Evolutionary conservation across 306 rosid genomes (phyloP), one percentile per base, ranked within the genome.

Genomic region (Malus sylvestris): DNA sequence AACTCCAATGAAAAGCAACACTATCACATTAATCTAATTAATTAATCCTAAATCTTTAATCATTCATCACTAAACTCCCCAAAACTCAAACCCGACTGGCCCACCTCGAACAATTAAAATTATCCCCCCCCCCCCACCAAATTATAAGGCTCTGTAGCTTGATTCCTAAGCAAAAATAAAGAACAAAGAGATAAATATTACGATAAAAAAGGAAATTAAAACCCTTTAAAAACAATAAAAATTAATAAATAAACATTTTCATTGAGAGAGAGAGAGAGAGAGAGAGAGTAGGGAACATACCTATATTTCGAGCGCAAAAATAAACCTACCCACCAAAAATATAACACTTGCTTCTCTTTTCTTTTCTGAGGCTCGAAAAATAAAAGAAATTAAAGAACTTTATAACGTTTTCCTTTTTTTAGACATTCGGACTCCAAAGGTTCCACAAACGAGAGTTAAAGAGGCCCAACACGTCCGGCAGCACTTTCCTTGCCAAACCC

Each of bases 341-440:
- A 78, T 51, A 58, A 68, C 42, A 76, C 76, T 46, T 2, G 22
- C 20, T 10, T 35, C 18, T 35, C 38, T 76, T 59, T 27, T n/a
- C 49, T 22, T 55, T 61, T 16, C 51, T 35, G 59, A 63, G 51
- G 82, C 73, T 76, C 80, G 74, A 81, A 70, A 78, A 66, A 71
- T 75, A 12, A 62, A 70, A 76, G 64, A 67, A 35, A 71, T 25
- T 15, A 35, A 73, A 61, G 66, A 58, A 73, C 5, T 74, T 8
- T 44, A 10, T 22, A 12, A 15, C 6, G 11, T 57, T 15, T 32
- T 45, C 49, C 33, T 30, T 40, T 30, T 55, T 71, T 68, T 83
- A 80, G 62, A 76, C 88, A 87, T 82, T 83, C 85, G 93, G 91
- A 89, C 89, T 72, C 93, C 93, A 89, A 87, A 89, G 88, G 79